Percentiles rank a stretch among this genome's conserved stretches.
Conservation (phyloP, 1,139 yeast species). For the Scheffersomyces stambukii region DNA sequence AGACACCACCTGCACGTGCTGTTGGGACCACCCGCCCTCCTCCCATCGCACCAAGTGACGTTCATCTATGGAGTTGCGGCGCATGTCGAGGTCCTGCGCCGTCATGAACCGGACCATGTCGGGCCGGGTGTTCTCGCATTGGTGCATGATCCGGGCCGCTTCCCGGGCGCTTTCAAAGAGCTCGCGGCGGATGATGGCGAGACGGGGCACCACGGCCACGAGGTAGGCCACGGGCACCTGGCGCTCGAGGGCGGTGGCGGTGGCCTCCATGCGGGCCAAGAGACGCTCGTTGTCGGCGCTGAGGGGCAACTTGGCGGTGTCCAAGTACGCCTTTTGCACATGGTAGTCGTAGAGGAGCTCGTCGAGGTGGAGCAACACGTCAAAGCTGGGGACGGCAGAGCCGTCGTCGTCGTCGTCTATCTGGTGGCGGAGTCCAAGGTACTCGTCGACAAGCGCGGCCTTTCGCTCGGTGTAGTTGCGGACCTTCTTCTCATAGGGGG, state of each 20-base stretch:
- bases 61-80: no score
- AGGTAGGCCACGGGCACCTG: conserved; percentile 21
- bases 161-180: conserved; percentile 28
- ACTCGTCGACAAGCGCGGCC: conserved; percentile 12
- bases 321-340: conserved; percentile 14
- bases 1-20: no score
- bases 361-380: conserved; percentile 19
- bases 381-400: conserved; percentile 12
- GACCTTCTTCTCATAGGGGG: conserved; percentile 13
- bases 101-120: conserved; percentile 2
- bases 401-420: conserved; percentile 11
- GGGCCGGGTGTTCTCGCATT: conserved; percentile 3
- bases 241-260: conserved; percentile 16
- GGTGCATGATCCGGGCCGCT: conserved; percentile 22
- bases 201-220: conserved; percentile 15
- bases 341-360: conserved; percentile 21
- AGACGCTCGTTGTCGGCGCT: conserved; percentile 7
- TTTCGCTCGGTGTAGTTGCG: conserved; percentile 19
- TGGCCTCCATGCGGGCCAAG: conserved; percentile 10
- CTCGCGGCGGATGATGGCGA: conserved; percentile 26
- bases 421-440: conserved; percentile 13
- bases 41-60: no score
- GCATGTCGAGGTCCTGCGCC: background rate
- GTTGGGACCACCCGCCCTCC: no score
- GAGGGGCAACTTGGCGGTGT: conserved; percentile 7